phyloP scores from a whole-genome alignment of 306 rosid species.

The Aeschynomene evenia region DNA sequence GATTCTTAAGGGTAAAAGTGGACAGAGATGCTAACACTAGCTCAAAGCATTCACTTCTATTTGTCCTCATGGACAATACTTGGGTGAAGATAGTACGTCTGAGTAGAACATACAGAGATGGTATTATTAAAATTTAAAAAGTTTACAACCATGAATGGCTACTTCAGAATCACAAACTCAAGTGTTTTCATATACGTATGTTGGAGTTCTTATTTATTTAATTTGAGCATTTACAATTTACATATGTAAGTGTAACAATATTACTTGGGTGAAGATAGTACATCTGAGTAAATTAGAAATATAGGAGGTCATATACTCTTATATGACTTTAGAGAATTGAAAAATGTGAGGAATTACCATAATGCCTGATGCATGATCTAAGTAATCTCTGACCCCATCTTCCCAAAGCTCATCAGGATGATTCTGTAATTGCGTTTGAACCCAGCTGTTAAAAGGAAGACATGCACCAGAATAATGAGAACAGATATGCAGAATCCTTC shows the following conservation, averaged over 20 bases:
- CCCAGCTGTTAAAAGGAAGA: slow-evolving; percentile 72
- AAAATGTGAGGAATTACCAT: slow-evolving; percentile 54
- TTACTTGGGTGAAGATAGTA: not conserved
- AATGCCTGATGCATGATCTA: slow-evolving; percentile 77
- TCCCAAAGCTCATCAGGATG: slow-evolving; percentile 99
- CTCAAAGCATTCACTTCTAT: slow-evolving; percentile 15
- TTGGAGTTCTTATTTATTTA: not conserved
- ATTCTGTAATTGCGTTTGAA: slow-evolving; percentile 78
- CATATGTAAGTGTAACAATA: too few relatives aligned
- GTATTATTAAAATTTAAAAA: not conserved
- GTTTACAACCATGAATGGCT: not conserved
- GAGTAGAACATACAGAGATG: slow-evolving; percentile 2
- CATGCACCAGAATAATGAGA: slow-evolving; percentile 21
- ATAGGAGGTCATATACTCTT: too few relatives aligned
- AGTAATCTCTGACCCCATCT: slow-evolving; percentile 87
- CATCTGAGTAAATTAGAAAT: not conserved
- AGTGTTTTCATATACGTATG: slow-evolving; percentile 15
- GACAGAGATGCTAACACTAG: slow-evolving; percentile 10
- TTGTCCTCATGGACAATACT: slow-evolving; percentile 1
- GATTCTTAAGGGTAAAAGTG: not conserved
- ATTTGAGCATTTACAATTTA: slow-evolving; percentile 10
- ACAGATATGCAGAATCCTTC: slow-evolving; percentile 8
- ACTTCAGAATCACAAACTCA: not conserved
- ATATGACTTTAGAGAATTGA: slow-evolving; percentile 1
- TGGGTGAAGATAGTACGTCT: slow-evolving; percentile 15